These are phyloP conservation scores for Pseudohalonectria lignicola DNA, from an alignment of 2,329 filamentous ascomycete genomes.

Conservation along the genomic window DNA sequence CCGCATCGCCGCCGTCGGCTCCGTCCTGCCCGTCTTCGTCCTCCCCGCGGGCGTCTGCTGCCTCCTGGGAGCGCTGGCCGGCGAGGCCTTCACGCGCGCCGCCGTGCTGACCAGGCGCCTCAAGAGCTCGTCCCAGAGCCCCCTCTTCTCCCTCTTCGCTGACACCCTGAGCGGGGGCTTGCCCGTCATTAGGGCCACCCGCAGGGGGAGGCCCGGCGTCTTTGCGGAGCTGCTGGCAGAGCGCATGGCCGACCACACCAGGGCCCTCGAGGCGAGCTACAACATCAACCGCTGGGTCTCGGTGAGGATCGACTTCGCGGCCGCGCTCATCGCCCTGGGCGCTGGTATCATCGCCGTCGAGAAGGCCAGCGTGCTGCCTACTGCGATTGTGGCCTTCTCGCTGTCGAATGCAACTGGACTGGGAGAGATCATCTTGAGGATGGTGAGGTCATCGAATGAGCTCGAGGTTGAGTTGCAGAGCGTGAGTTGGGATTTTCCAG, in stretches of 20 bases:
- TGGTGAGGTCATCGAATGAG: slow-evolving; percentile 44
- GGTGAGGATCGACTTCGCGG: slow-evolving; percentile 75
- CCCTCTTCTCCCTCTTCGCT: slow-evolving; percentile 45
- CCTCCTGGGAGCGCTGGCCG: slow-evolving; percentile 23
- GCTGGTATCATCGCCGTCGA: slow-evolving; percentile 71
- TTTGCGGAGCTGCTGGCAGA: slow-evolving; percentile 18
- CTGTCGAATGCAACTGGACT: slow-evolving; percentile 43
- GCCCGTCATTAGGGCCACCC: slow-evolving; percentile 46
- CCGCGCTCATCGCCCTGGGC: slow-evolving; percentile 79
- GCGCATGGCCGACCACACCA: slow-evolving; percentile 15
- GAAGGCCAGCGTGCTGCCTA: slow-evolving; percentile 56
- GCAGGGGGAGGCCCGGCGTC: slow-evolving; percentile 11
- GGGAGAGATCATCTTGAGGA: slow-evolving; percentile 36
- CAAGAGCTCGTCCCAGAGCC: slow-evolving; percentile 30
- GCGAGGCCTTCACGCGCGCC: slow-evolving; percentile 33
- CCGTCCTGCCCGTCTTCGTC: slow-evolving; percentile 31
- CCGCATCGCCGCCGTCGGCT: slow-evolving; percentile 25
- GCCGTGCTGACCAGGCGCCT: slow-evolving; percentile 29
- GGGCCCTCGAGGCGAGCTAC: slow-evolving; percentile 18
- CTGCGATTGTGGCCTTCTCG: slow-evolving; percentile 38
- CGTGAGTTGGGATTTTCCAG: slow-evolving; percentile 18
- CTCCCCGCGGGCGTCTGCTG: slow-evolving; percentile 27
- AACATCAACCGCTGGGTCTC: slow-evolving; percentile 87
- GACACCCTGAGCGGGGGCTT: slow-evolving; percentile 18
- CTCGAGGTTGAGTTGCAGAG: slow-evolving; percentile 46